Conservation (phyloP, 2,329 filamentous ascomycete genomes). For the Alternaria sp. region DNA sequence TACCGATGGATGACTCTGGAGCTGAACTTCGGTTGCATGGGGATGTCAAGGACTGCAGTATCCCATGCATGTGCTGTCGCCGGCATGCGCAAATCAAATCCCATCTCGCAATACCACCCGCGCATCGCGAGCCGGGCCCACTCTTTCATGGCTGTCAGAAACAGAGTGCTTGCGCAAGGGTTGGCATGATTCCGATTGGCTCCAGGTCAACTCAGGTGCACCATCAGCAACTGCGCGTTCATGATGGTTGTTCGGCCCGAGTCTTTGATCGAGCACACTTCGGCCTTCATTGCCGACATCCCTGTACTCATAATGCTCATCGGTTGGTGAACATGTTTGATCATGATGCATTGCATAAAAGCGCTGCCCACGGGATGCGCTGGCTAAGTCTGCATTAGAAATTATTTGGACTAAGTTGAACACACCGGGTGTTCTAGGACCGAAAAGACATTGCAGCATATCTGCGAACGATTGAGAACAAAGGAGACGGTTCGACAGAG, state of each 20-base stretch:
- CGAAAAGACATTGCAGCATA: background rate
- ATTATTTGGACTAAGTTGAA: background rate
- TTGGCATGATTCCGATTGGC: background rate
- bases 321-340: background rate
- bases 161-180: background rate
- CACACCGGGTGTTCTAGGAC: background rate
- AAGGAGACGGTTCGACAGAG: background rate
- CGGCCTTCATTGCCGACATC: background rate
- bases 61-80: background rate
- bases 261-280: background rate
- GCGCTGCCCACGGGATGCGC: background rate
- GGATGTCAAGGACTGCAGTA: background rate
- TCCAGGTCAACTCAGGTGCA: background rate
- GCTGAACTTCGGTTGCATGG: background rate
- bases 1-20: background rate
- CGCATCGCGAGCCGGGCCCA: background rate
- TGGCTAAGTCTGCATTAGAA: background rate
- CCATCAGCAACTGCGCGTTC: background rate
- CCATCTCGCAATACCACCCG: background rate
- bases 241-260: background rate
- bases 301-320: background rate
- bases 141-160: background rate
- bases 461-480: background rate
- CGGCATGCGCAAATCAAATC: constrained; percentile 3
- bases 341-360: background rate